These are phyloP conservation scores for Candida andamanensis DNA, from an alignment of 805 yeast genomes.

Conservation along the genomic window DNA sequence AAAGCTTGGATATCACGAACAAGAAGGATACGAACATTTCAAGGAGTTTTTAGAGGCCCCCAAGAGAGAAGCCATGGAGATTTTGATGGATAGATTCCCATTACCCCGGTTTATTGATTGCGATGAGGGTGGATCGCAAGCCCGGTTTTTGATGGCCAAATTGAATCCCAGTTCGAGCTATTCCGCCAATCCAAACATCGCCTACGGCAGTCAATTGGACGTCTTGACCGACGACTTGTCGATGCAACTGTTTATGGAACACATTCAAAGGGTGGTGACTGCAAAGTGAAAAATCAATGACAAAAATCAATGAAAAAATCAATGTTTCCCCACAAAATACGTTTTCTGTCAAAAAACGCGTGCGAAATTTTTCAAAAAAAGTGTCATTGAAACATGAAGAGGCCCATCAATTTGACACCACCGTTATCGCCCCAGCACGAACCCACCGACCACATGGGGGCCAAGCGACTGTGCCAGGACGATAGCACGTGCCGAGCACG, in stretches of 20 bases:
- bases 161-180: slow-evolving; percentile 90
- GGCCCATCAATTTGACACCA: too few relatives aligned
- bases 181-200: slow-evolving; percentile 23
- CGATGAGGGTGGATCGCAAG: slow-evolving; percentile 98
- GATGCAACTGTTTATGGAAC: slow-evolving; percentile 91
- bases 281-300: slow-evolving; percentile 8
- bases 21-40: slow-evolving; percentile 84
- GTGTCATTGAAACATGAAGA: too few relatives aligned
- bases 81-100: slow-evolving; percentile 92
- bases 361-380: too few relatives aligned
- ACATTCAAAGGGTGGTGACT: slow-evolving; percentile 50
- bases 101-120: slow-evolving; percentile 95
- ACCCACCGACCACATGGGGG: not conserved
- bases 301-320: too few relatives aligned
- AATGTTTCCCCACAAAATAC: too few relatives aligned
- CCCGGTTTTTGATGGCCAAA: slow-evolving; percentile 91
- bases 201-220: slow-evolving; percentile 25
- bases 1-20: slow-evolving; percentile 89
- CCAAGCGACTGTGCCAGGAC: too few relatives aligned
- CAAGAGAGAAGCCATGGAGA: slow-evolving; percentile 84
- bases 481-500: too few relatives aligned
- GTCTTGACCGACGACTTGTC: slow-evolving; percentile 96
- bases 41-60: slow-evolving; percentile 84
- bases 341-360: too few relatives aligned
- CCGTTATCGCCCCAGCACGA: not conserved